phyloP scores from a whole-genome alignment of 805 yeast species.

The Yarrowia sp. region DNA sequence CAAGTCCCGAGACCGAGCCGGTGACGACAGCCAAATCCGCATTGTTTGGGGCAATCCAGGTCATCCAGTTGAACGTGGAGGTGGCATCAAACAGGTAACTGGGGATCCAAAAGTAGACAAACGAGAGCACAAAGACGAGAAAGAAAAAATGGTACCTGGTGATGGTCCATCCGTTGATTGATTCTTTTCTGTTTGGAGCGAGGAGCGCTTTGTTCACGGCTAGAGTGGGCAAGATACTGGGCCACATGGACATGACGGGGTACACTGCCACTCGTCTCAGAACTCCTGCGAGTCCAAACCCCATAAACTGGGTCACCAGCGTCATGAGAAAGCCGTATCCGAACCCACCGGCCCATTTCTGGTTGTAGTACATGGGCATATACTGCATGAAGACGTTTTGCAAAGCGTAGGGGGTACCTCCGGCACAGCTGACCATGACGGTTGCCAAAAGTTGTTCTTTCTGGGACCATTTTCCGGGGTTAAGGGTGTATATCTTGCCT shows the following conservation, averaged over 20 bases:
- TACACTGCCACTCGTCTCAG: constrained; percentile 3
- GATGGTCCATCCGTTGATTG: constrained; percentile 61
- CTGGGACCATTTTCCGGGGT: constrained; percentile 3
- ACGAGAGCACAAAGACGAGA: constrained; percentile 52
- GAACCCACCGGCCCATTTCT: background rate
- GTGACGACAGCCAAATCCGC: constrained; percentile 54
- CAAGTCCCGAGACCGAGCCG: constrained; percentile 55
- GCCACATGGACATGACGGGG: constrained; percentile 8
- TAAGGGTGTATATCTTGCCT: background rate
- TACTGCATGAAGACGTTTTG: constrained; percentile 3
- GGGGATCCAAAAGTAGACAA: constrained; percentile 71
- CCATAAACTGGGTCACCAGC: constrained; percentile 12
- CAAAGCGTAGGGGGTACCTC: background rate
- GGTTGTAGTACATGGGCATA: constrained; percentile 14
- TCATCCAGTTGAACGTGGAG: constrained; percentile 67
- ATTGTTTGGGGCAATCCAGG: constrained; percentile 61
- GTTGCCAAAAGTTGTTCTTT: constrained; percentile 3
- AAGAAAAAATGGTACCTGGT: constrained; percentile 58
- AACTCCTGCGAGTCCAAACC: constrained; percentile 4
- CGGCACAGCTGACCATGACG: constrained; percentile 8
- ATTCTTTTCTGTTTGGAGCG: background rate
- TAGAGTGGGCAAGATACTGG: background rate
- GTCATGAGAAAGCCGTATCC: constrained; percentile 3
- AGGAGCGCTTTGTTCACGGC: constrained; percentile 5
- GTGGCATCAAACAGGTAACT: constrained; percentile 68